A percentile compares a stretch with the other conserved stretches of the same genome.
phyloP scores from a whole-genome alignment of 2,329 filamentous ascomycete genomes.

The Verticillium longisporum region DNA sequence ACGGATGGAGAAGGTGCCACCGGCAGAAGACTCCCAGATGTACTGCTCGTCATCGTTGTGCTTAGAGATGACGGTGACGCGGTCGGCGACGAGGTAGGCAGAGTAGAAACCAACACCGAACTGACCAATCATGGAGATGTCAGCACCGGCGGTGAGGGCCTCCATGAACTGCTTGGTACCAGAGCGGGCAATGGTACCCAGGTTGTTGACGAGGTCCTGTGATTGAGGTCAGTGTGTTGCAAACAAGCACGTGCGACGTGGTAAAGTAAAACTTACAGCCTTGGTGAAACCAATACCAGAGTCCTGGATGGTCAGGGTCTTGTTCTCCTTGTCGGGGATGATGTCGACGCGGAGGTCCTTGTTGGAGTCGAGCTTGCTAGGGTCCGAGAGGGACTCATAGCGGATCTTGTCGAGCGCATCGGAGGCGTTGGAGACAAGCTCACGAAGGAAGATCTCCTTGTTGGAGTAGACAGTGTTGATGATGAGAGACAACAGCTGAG shows the following conservation, averaged over 20 bases:
- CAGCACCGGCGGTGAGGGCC: constrained; percentile 93
- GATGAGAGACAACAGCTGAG: constrained; percentile 98
- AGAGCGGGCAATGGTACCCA: constrained; percentile 97
- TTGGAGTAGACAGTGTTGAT: constrained; percentile 99
- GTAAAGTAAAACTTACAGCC: constrained; percentile 62
- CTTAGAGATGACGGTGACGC: constrained; percentile 93
- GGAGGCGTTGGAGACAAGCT: constrained; percentile 96
- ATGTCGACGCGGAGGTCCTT: constrained; percentile 99
- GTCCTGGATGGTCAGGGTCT: constrained; percentile 96
- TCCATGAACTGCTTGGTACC: constrained; percentile 99
- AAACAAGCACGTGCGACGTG: not conserved
- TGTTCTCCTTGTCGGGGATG: constrained; percentile 93
- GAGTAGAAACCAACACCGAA: constrained; percentile 99
- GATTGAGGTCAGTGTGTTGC: constrained; percentile 25
- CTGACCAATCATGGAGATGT: constrained; percentile 99
- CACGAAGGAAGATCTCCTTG: constrained; percentile 99
- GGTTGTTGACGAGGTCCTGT: constrained; percentile 98
- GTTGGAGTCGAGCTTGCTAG: constrained; percentile 91
- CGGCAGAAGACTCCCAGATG: constrained; percentile 96
- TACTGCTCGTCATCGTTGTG: constrained; percentile 99
- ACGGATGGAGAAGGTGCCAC: constrained; percentile 91
- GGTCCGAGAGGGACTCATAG: constrained; percentile 96
- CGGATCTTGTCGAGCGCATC: constrained; percentile 99
- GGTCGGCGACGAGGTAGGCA: constrained; percentile 97
- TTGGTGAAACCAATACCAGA: constrained; percentile 99